Percentiles rank a stretch among this genome's conserved stretches.
Evolutionary conservation across 202 grass and related monocot species (phyloP).

Genomic region (Miscanthus sacchariflorus): DNA sequence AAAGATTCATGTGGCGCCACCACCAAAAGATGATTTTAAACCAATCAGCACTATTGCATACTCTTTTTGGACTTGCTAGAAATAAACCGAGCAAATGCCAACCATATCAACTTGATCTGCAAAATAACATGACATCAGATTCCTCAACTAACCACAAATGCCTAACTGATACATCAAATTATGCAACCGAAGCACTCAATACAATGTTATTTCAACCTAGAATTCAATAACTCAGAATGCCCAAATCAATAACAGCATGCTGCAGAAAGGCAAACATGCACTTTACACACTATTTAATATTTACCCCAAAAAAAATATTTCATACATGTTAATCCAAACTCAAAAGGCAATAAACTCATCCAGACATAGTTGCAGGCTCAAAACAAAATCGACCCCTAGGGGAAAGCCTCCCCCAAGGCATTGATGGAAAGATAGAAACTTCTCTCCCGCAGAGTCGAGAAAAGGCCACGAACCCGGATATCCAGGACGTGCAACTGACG

Average conservation of each 20-base stretch:
- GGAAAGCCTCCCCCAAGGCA: neutral
- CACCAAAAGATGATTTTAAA: no score
- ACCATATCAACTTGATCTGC: no score
- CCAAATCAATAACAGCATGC: neutral
- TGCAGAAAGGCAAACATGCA: neutral
- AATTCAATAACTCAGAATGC: slow-evolving; percentile 13
- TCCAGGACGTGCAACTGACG: neutral
- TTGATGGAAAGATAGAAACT: neutral
- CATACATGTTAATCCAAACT: neutral
- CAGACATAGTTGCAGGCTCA: neutral
- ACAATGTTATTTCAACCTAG: slow-evolving; percentile 17
- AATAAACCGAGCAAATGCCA: no score
- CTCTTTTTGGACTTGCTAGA: no score
- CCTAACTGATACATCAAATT: no score
- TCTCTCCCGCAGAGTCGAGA: neutral
- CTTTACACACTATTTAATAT: neutral
- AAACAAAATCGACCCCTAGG: neutral
- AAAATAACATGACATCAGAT: no score
- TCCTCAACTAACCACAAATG: no score
- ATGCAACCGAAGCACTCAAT: no score
- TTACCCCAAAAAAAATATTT: neutral
- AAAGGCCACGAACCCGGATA: neutral
- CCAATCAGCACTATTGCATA: no score
- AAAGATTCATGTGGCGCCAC: no score
- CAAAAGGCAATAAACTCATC: neutral